Evolutionary conservation across 176 grass and related monocot species (phyloP).

Genomic region (Oryza officinalis): DNA sequence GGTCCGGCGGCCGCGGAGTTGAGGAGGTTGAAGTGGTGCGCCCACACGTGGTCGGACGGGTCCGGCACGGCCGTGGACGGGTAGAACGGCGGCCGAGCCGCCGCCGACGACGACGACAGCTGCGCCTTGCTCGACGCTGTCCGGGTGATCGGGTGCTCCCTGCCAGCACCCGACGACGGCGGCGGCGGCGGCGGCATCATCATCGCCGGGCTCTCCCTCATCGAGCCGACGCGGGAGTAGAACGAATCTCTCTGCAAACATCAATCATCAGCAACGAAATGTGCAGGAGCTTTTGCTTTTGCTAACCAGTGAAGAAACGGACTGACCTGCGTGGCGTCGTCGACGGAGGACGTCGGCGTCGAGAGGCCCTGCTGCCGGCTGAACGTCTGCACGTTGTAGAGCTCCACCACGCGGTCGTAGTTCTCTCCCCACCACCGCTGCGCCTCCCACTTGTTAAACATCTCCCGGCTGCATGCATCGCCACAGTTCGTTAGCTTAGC

Average conservation of each 20-base stretch:
- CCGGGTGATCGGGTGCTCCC: constrained; percentile 49
- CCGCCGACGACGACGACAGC: not conserved
- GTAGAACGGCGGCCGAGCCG: constrained; percentile 47
- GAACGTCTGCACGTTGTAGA: constrained; percentile 97
- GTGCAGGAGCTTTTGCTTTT: too few species aligned
- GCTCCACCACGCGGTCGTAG: constrained; percentile 98
- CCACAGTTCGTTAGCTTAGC: constrained; percentile 15
- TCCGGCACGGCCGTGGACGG: constrained; percentile 72
- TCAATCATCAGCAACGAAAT: not conserved
- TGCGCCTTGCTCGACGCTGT: constrained; percentile 40
- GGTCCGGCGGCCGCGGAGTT: constrained; percentile 30
- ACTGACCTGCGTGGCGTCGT: constrained; percentile 54
- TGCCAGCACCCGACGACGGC: constrained; percentile 21
- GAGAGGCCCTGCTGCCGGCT: constrained; percentile 84
- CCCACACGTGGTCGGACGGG: constrained; percentile 81
- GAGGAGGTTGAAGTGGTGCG: constrained; percentile 64
- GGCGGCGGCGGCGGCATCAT: constrained; percentile 28
- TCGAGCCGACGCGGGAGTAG: constrained; percentile 65
- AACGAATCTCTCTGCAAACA: constrained; percentile 72
- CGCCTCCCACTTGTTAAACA: constrained; percentile 99
- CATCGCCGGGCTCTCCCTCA: constrained; percentile 60
- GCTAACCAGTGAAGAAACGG: too few species aligned
- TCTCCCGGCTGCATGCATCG: constrained; percentile 62
- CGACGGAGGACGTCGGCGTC: constrained; percentile 75
- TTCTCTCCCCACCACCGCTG: constrained; percentile 99